phyloP scores from a whole-genome alignment of 108 stramenopile species.

The Discostella pseudostelligera region DNA sequence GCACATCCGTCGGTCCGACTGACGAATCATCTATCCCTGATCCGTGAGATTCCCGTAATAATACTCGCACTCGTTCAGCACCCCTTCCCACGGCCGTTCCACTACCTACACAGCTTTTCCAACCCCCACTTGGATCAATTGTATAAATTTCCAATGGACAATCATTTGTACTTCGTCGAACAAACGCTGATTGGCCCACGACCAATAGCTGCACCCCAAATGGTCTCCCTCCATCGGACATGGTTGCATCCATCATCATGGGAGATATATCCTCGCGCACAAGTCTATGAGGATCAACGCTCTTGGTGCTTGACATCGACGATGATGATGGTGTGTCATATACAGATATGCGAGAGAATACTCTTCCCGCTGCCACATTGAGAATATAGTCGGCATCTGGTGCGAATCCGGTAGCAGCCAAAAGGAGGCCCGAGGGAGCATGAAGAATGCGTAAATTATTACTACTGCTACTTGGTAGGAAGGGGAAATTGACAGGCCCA shows the following conservation, averaged over 20 bases:
- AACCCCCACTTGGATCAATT: slow-evolving; percentile 50
- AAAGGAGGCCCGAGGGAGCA: slow-evolving; percentile 59
- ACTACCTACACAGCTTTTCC: slow-evolving; percentile 27
- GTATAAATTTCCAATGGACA: slow-evolving; percentile 43
- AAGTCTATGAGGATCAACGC: slow-evolving; percentile 44
- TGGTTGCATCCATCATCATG: slow-evolving; percentile 36
- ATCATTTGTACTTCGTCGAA: background rate
- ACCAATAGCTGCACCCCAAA: slow-evolving; percentile 44
- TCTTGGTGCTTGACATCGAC: slow-evolving; percentile 11
- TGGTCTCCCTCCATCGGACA: slow-evolving; percentile 38
- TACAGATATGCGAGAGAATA: slow-evolving; percentile 36
- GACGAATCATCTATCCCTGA: slow-evolving; percentile 1
- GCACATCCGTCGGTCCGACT: background rate
- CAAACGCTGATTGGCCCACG: slow-evolving; percentile 29
- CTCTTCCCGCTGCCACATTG: slow-evolving; percentile 30
- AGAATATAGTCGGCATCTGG: slow-evolving; percentile 44
- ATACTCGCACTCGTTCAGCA: slow-evolving; percentile 30
- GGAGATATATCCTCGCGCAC: slow-evolving; percentile 43
- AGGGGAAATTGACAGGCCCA: slow-evolving; percentile 35
- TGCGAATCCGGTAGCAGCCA: slow-evolving; percentile 45
- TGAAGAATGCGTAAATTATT: slow-evolving; percentile 71
- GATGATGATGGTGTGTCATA: slow-evolving; percentile 25
- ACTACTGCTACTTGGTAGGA: slow-evolving; percentile 40
- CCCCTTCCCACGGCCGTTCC: slow-evolving; percentile 41
- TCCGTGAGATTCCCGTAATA: slow-evolving; percentile 2